These are phyloP conservation scores for Globisporangium recalcitrans DNA, from an alignment of 352 stramenopile genomes.

Conservation along the genomic window DNA sequence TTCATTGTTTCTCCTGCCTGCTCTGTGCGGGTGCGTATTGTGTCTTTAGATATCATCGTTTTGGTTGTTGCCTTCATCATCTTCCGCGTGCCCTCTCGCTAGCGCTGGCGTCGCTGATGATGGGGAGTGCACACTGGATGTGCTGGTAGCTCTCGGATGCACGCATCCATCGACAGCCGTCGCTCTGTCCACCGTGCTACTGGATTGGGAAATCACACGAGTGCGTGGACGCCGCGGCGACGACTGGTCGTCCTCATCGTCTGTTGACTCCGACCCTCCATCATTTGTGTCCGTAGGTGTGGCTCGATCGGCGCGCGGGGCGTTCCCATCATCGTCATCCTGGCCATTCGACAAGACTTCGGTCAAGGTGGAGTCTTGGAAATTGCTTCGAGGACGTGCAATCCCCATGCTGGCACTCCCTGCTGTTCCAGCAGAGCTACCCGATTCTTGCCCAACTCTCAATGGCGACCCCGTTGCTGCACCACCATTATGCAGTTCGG, in stretches of 20 bases:
- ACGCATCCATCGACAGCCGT: too few species aligned
- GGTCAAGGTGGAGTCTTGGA: constrained; percentile 2
- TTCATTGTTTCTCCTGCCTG: too few species aligned
- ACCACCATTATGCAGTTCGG: not conserved
- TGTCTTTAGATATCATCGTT: constrained; percentile 18
- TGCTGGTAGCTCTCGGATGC: not conserved
- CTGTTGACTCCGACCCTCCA: constrained; percentile 11
- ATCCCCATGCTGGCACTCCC: not conserved
- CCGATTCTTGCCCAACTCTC: not conserved
- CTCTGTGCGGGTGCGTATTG: not conserved
- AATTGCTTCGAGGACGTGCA: not conserved
- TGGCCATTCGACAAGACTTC: not conserved
- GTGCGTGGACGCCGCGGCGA: not conserved
- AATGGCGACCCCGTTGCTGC: not conserved
- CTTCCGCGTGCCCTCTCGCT: not conserved
- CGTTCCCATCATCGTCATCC: not conserved
- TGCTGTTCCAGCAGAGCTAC: not conserved
- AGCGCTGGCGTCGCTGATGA: not conserved
- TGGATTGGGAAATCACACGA: not conserved
- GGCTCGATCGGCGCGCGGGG: not conserved
- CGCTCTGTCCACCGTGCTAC: not conserved
- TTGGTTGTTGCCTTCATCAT: constrained; percentile 24
- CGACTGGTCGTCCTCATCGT: constrained; percentile 4
- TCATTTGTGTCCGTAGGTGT: not conserved
- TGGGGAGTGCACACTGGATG: not conserved